Percentiles rank a stretch among this genome's conserved stretches.
Conservation (phyloP, 2,329 filamentous ascomycete genomes). For the Botrytis cinerea region DNA sequence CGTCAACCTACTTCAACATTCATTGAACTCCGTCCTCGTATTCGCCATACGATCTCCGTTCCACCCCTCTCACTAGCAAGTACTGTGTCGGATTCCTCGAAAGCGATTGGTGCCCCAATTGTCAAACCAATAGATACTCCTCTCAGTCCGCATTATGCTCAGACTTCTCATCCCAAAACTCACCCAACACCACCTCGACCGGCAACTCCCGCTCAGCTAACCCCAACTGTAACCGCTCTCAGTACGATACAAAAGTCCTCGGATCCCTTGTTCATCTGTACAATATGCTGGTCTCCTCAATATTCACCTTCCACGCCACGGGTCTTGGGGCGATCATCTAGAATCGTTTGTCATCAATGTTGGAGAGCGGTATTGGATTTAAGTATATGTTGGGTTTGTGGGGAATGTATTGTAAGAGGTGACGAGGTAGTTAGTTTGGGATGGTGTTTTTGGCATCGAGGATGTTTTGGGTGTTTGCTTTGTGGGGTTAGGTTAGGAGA, state of each 20-base stretch:
- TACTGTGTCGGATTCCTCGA: neutral
- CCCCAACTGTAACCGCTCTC: neutral
- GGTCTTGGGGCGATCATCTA: constrained; percentile 49
- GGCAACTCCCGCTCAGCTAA: neutral
- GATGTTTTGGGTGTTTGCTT: constrained; percentile 58
- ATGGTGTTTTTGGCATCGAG: constrained; percentile 61
- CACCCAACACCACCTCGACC: neutral
- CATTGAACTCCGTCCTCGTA: constrained; percentile 16
- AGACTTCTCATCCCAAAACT: neutral
- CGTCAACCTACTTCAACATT: constrained; percentile 6
- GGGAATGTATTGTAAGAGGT: constrained; percentile 54
- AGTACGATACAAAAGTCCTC: neutral
- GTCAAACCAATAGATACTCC: neutral
- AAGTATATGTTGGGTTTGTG: constrained; percentile 60
- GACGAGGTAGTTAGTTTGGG: constrained; percentile 60
- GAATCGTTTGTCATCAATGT: constrained; percentile 53
- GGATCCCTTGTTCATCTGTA: constrained; percentile 52
- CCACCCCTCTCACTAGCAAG: constrained; percentile 3
- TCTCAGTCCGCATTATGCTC: neutral
- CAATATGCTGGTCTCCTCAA: constrained; percentile 54
- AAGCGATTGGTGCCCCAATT: neutral
- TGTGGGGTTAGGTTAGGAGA: constrained; percentile 47
- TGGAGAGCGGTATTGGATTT: constrained; percentile 52
- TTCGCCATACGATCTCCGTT: constrained; percentile 14
- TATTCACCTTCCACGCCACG: constrained; percentile 42